Conservation (phyloP, 371 early-diverging fungal species). For the Lichtheimia corymbifera region DNA sequence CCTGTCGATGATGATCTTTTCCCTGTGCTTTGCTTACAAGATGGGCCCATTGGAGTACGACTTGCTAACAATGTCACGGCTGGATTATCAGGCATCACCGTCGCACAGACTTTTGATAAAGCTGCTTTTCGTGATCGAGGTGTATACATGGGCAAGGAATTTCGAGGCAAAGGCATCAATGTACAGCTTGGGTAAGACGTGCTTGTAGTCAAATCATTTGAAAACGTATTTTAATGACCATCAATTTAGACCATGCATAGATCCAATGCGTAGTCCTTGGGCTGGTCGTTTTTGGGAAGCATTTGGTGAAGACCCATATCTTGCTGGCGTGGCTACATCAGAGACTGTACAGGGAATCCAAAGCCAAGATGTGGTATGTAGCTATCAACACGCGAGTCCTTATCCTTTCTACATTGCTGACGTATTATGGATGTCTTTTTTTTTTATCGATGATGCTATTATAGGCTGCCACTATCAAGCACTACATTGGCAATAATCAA, state of each 20-base stretch:
- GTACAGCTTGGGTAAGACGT: slow-evolving; percentile 18
- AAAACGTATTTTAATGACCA: neutral
- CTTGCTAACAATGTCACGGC: slow-evolving; percentile 38
- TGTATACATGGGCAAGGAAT: slow-evolving; percentile 50
- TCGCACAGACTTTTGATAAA: slow-evolving; percentile 56
- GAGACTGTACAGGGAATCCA: slow-evolving; percentile 39
- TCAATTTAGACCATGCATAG: slow-evolving; percentile 45
- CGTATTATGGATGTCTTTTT: no score
- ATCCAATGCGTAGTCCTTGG: slow-evolving; percentile 9
- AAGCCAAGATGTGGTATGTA: slow-evolving; percentile 41
- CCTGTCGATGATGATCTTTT: slow-evolving; percentile 21
- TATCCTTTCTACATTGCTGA: no score
- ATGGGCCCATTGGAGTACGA: slow-evolving; percentile 56
- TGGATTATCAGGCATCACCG: slow-evolving; percentile 55
- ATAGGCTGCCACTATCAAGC: slow-evolving; percentile 55
- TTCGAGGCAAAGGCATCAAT: slow-evolving; percentile 47
- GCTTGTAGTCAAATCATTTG: no score
- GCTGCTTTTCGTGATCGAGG: slow-evolving; percentile 47
- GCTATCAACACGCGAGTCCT: neutral
- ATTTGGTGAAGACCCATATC: slow-evolving; percentile 62
- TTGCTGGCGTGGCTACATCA: slow-evolving; percentile 34
- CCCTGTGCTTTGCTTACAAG: slow-evolving; percentile 54
- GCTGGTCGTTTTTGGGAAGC: slow-evolving; percentile 62
- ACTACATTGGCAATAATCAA: slow-evolving; percentile 51
- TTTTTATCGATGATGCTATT: neutral